These are phyloP conservation scores for Penicillium alfredii DNA, from an alignment of 495 filamentous ascomycete genomes.

Conservation along the genomic window DNA sequence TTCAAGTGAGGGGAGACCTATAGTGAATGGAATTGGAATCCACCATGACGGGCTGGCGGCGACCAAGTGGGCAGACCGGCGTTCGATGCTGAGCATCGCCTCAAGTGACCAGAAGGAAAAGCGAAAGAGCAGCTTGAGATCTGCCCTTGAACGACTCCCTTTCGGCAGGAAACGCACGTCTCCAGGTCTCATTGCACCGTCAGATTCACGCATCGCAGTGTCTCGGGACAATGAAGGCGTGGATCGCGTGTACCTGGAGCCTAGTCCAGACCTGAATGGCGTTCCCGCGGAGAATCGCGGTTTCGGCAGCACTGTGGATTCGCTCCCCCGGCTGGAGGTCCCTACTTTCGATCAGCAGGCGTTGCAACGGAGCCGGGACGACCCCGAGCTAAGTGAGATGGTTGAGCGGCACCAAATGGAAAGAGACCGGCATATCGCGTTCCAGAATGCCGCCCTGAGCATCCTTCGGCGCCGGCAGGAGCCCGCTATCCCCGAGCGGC, in stretches of 20 bases:
- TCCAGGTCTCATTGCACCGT: slow-evolving; percentile 26
- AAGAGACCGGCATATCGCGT: slow-evolving; percentile 51
- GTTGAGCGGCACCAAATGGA: slow-evolving; percentile 50
- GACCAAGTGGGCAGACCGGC: slow-evolving; percentile 13
- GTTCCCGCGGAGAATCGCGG: slow-evolving; percentile 3
- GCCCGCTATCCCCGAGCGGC: slow-evolving; percentile 24
- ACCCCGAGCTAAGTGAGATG: slow-evolving; percentile 46
- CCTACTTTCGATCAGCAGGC: slow-evolving; percentile 35
- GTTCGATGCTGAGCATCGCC: slow-evolving; percentile 30
- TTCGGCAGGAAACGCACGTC: slow-evolving; percentile 36
- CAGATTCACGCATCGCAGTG: slow-evolving; percentile 25
- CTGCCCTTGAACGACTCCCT: slow-evolving; percentile 35
- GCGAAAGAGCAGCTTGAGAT: slow-evolving; percentile 31
- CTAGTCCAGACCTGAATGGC: slow-evolving; percentile 7
- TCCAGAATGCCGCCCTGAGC: slow-evolving; percentile 34
- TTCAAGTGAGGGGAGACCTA: slow-evolving; percentile 31
- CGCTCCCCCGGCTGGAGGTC: slow-evolving; percentile 31
- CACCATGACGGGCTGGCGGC: slow-evolving; percentile 8
- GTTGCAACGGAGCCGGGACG: slow-evolving; percentile 39
- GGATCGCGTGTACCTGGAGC: slow-evolving; percentile 29
- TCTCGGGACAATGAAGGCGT: slow-evolving; percentile 22
- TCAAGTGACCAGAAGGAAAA: slow-evolving; percentile 31
- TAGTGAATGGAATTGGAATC: slow-evolving; percentile 10
- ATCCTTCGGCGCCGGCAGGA: slow-evolving; percentile 32
- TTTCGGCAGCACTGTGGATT: slow-evolving; percentile 7